Percentiles rank a stretch among this genome's conserved stretches.
These are phyloP conservation scores for Liriodendron chinense DNA, from an alignment of 164 flowering plant genomes.

Conservation along the genomic window DNA sequence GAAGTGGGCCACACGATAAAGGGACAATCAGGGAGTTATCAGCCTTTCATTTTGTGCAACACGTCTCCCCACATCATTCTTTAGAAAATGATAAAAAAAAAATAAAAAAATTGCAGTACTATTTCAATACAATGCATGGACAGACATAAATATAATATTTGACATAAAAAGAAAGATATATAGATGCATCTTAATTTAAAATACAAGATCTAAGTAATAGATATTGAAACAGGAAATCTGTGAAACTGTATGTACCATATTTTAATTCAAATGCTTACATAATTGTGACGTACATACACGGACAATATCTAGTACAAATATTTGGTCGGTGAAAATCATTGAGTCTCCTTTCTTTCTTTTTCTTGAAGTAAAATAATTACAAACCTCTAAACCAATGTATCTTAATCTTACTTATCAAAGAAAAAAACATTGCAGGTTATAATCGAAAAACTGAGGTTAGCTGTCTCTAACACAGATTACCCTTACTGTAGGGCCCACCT, in stretches of 20 bases:
- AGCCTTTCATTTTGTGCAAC: not conserved
- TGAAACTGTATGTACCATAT: not conserved
- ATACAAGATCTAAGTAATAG: not conserved
- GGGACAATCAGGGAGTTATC: not conserved
- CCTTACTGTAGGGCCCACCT: too few relatives aligned
- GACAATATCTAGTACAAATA: slow-evolving; percentile 1
- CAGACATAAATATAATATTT: not conserved
- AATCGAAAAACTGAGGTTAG: too few relatives aligned
- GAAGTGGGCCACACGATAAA: not conserved
- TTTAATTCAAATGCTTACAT: not conserved
- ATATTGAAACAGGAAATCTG: not conserved
- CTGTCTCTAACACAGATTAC: too few relatives aligned
- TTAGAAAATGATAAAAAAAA: not conserved
- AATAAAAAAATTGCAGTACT: not conserved
- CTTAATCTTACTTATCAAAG: not conserved
- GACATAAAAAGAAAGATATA: too few relatives aligned
- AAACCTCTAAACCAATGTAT: not conserved
- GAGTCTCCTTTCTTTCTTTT: not conserved
- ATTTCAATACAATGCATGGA: not conserved
- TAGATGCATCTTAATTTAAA: too few relatives aligned
- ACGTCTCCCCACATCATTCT: not conserved
- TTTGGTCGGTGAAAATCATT: slow-evolving; percentile 8
- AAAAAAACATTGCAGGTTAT: too few relatives aligned
- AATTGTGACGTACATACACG: not conserved
- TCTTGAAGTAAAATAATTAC: too few relatives aligned